A percentile compares a stretch with the other conserved stretches of the same genome.
phyloP scores from a whole-genome alignment of 2,329 filamentous ascomycete genomes.

The Phyllosticta citriasiana region DNA sequence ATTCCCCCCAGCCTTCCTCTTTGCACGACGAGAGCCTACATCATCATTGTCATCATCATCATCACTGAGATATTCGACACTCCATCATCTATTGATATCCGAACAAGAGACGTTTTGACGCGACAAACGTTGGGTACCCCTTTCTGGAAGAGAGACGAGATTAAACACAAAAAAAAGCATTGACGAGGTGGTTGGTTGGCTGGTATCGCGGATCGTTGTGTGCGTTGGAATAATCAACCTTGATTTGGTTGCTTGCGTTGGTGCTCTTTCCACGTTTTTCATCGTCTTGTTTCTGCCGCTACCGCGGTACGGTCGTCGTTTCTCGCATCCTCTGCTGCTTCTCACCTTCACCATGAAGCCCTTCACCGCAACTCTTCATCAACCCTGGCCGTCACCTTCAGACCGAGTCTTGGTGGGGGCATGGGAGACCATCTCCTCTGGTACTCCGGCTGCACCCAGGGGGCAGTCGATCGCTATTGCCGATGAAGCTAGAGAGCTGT shows the following conservation, averaged over 20 bases:
- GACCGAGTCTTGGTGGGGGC: too few species aligned
- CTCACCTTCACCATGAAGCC: neutral
- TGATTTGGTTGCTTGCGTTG: slow-evolving; percentile 7
- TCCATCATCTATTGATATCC: slow-evolving; percentile 8
- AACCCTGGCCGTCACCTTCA: too few species aligned
- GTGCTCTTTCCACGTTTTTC: slow-evolving; percentile 5
- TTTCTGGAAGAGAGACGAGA: slow-evolving; percentile 10
- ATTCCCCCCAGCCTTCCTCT: neutral
- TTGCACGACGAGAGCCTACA: neutral
- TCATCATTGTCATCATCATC: slow-evolving; percentile 5
- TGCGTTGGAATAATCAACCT: neutral
- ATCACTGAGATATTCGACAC: slow-evolving; percentile 7
- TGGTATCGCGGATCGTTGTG: neutral
- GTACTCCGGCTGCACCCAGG: too few species aligned
- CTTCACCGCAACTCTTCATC: too few species aligned
- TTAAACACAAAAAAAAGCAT: slow-evolving; percentile 10
- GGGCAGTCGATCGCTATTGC: neutral
- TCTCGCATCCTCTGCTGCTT: neutral
- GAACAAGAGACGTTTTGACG: slow-evolving; percentile 10
- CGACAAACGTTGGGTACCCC: slow-evolving; percentile 5
- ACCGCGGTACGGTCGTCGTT: neutral
- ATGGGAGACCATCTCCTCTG: too few species aligned
- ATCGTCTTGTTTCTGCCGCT: neutral
- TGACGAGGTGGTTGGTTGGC: slow-evolving; percentile 7
- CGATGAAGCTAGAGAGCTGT: neutral